Conservation (phyloP, 2,329 filamentous ascomycete species). For the Eurotiales sp. region DNA sequence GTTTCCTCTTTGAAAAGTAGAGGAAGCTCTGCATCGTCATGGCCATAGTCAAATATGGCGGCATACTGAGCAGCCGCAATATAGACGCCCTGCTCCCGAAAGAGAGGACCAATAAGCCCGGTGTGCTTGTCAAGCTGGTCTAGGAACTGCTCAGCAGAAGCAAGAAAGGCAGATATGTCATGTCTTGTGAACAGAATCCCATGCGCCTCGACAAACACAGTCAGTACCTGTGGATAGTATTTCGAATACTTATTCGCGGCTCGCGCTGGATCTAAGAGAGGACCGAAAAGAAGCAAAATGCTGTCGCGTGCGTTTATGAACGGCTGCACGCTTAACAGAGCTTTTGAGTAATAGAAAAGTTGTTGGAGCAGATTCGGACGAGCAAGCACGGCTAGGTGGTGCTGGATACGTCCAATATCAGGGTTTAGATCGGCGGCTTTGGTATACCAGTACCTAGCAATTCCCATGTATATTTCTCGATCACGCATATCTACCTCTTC, state of each 20-base stretch:
- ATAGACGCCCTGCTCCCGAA: conserved; percentile 53
- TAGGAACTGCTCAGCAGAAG: conserved; percentile 39
- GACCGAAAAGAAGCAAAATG: conserved; percentile 53
- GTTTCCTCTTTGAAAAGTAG: conserved; percentile 24
- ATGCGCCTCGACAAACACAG: conserved; percentile 52
- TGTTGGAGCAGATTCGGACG: conserved; percentile 56
- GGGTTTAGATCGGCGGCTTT: conserved; percentile 75
- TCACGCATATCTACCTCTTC: conserved; percentile 75
- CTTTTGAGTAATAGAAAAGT: conserved; percentile 58
- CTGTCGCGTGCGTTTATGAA: conserved; percentile 57
- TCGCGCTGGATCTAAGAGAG: conserved; percentile 42
- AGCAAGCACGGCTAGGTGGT: conserved; percentile 72
- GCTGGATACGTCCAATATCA: conserved; percentile 73
- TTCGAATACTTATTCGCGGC: conserved; percentile 27
- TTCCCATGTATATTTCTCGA: conserved; percentile 74
- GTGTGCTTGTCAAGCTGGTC: conserved; percentile 47
- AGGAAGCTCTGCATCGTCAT: conserved; percentile 30
- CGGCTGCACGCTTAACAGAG: conserved; percentile 52
- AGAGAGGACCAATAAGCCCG: conserved; percentile 44
- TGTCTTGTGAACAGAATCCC: conserved; percentile 45
- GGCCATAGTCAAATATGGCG: conserved; percentile 54
- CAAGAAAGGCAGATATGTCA: conserved; percentile 36
- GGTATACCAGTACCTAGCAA: conserved; percentile 79
- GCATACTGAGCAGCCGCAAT: conserved; percentile 54
- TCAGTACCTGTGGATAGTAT: conserved; percentile 30